Conservation (phyloP, 257 asterid species). For the Fraxinus cuspidata region DNA sequence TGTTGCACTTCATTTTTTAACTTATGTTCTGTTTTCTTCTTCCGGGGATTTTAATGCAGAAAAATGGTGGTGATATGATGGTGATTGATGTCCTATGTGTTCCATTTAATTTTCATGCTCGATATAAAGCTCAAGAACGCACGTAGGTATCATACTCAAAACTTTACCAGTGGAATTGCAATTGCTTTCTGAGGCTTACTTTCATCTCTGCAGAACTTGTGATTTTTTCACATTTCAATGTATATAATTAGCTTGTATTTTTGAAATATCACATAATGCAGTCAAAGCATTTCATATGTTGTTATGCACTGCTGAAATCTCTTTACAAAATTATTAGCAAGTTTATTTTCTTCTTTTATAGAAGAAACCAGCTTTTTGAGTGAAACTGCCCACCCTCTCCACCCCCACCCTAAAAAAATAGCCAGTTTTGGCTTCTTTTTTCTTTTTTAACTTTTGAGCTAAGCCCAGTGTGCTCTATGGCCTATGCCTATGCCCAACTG, state of each 20-base stretch:
- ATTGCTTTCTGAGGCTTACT: slow-evolving; percentile 5
- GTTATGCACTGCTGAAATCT: neutral
- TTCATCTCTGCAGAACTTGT: slow-evolving; percentile 2
- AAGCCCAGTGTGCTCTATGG: neutral
- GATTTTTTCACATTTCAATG: neutral
- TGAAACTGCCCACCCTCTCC: too few relatives aligned
- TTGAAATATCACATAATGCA: neutral
- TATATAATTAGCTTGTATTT: slow-evolving; percentile 8
- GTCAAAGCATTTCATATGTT: neutral
- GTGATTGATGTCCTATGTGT: slow-evolving; percentile 75
- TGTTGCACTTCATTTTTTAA: slow-evolving; percentile 11
- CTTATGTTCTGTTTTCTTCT: neutral
- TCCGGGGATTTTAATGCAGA: slow-evolving; percentile 52
- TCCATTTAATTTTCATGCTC: slow-evolving; percentile 86
- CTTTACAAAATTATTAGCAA: neutral
- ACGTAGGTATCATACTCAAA: slow-evolving; percentile 70
- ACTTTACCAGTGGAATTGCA: slow-evolving; percentile 16
- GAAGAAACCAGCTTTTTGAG: neutral
- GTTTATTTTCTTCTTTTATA: neutral
- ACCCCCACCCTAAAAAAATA: neutral
- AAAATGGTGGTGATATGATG: slow-evolving; percentile 76
- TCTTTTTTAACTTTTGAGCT: neutral
- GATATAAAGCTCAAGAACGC: slow-evolving; percentile 89
- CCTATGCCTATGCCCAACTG: neutral
- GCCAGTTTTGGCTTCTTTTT: neutral